Percentiles rank a stretch among this genome's conserved stretches.
Conservation (phyloP, 208 protist genomes). For the Blechomonas ayalai region DNA sequence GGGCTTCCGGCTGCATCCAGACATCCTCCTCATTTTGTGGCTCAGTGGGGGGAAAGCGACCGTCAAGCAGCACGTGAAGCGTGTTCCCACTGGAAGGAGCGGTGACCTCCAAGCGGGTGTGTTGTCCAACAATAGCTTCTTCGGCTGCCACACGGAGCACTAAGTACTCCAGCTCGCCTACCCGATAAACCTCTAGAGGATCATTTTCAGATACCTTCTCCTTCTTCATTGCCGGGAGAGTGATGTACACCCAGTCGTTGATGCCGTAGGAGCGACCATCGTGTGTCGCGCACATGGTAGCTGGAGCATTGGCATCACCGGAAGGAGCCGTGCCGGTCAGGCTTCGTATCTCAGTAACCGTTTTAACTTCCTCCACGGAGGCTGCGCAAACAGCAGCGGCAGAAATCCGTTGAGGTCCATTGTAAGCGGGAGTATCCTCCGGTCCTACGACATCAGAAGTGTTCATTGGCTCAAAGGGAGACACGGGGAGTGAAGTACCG, state of each 20-base stretch:
- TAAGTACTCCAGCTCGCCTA: slow-evolving; percentile 62
- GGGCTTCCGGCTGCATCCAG: slow-evolving; percentile 33
- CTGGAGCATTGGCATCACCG: slow-evolving; percentile 4
- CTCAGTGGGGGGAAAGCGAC: slow-evolving; percentile 15
- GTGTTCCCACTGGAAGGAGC: slow-evolving; percentile 3
- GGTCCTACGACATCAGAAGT: neutral
- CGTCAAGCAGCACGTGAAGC: slow-evolving; percentile 61
- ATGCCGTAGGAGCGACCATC: slow-evolving; percentile 59
- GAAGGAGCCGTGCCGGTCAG: slow-evolving; percentile 9
- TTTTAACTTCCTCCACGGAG: too few relatives aligned
- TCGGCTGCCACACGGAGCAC: slow-evolving; percentile 38
- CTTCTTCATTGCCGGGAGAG: slow-evolving; percentile 32
- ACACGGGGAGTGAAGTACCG: slow-evolving; percentile 53
- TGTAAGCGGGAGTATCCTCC: neutral
- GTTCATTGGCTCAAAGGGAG: slow-evolving; percentile 28
- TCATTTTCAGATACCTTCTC: too few relatives aligned
- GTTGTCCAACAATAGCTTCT: slow-evolving; percentile 24
- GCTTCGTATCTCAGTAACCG: too few relatives aligned
- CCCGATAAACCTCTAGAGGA: slow-evolving; percentile 22
- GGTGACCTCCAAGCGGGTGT: neutral
- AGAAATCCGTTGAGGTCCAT: too few relatives aligned
- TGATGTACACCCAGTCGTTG: slow-evolving; percentile 78
- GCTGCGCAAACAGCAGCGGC: too few relatives aligned
- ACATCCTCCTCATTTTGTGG: slow-evolving; percentile 21
- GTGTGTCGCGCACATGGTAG: slow-evolving; percentile 44